Evolutionary conservation across 106 monocot genomes (phyloP).

Genomic region (Narthecium ossifragum): DNA sequence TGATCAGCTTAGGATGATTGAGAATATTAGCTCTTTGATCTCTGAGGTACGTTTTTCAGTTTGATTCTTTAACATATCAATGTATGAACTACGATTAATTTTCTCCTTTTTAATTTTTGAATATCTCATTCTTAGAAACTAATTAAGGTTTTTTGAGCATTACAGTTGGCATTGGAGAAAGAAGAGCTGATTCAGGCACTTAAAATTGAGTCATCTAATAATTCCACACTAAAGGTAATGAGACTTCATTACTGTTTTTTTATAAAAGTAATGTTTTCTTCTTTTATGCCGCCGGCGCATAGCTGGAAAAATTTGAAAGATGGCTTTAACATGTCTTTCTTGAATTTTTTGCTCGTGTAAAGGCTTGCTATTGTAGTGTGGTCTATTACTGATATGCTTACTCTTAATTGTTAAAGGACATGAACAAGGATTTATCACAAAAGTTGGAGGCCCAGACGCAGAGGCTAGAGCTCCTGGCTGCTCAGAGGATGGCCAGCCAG

Average conservation of each 20-base stretch:
- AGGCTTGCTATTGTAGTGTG: no score
- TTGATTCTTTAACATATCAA: neutral
- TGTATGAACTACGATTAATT: neutral
- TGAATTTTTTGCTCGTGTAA: no score
- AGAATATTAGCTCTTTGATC: conserved; percentile 76
- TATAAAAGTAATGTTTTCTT: no score
- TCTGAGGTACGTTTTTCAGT: conserved; percentile 51
- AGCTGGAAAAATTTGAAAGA: no score
- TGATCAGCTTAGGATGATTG: conserved; percentile 83
- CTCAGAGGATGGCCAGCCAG: conserved; percentile 68
- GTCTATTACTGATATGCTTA: no score
- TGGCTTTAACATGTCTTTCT: no score
- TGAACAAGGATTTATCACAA: conserved; percentile 88
- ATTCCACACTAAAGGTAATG: conserved; percentile 78
- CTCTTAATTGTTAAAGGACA: conserved; percentile 39
- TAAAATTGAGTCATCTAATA: conserved; percentile 56
- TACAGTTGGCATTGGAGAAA: conserved; percentile 75
- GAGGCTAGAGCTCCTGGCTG: conserved; percentile 73
- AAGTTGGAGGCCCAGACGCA: conserved; percentile 93
- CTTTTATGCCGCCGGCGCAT: no score
- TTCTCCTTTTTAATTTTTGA: neutral
- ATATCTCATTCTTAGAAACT: neutral
- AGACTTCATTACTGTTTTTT: no score
- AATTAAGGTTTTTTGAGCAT: neutral
- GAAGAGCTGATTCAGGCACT: conserved; percentile 60